These are phyloP conservation scores for Cylindrodendrum hubeiense DNA, from an alignment of 2,329 filamentous ascomycete genomes.

Conservation along the genomic window DNA sequence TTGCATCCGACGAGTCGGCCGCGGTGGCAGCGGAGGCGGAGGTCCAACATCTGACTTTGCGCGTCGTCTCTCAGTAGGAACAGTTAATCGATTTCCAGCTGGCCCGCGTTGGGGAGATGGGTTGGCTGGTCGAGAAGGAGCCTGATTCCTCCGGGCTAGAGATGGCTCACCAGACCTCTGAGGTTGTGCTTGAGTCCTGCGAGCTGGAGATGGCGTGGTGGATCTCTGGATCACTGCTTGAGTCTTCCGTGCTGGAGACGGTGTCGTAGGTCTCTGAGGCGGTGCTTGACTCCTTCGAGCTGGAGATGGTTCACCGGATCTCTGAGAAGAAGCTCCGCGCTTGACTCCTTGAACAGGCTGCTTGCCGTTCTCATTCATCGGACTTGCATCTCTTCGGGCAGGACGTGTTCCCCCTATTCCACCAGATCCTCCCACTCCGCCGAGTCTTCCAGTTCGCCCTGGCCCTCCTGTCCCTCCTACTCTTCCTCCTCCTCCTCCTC, in stretches of 20 bases:
- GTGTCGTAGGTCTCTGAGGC: constrained; percentile 35
- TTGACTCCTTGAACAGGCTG: constrained; percentile 32
- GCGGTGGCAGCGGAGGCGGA: constrained; percentile 40
- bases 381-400: constrained; percentile 7
- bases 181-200: constrained; percentile 36
- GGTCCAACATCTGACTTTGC: constrained; percentile 40
- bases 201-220: constrained; percentile 33
- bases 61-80: constrained; percentile 23
- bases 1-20: constrained; percentile 39
- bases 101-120: constrained; percentile 20
- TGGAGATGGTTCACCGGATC: constrained; percentile 42
- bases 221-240: constrained; percentile 28
- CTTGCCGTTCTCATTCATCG: constrained; percentile 13
- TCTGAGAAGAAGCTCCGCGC: constrained; percentile 25
- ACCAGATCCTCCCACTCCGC: constrained; percentile 22
- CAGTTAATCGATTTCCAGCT: constrained; percentile 3
- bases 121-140: constrained; percentile 26
- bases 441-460: background rate
- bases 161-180: constrained; percentile 36
- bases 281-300: constrained; percentile 32
- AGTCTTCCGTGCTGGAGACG: constrained; percentile 37
- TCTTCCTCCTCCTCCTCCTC: background rate
- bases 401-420: constrained; percentile 22
- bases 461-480: background rate
- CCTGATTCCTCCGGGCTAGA: constrained; percentile 32